phyloP scores from a whole-genome alignment of 148 eudicot species.

The Vaccinium myrtillus region DNA sequence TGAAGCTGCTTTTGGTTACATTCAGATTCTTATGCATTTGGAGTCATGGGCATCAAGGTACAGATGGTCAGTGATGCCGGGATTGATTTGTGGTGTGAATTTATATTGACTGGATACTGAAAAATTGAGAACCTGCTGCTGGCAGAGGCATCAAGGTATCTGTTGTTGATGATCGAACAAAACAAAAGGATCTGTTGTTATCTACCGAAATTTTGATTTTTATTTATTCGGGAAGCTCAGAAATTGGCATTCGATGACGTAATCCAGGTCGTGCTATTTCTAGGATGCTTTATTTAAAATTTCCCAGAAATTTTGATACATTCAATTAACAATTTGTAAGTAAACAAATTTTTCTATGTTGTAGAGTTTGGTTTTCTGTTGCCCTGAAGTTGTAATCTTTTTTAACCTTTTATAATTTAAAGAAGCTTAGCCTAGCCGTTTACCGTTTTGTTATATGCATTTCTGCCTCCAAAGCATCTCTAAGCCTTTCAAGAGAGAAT shows the following conservation, averaged over 20 bases:
- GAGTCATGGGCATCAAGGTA: constrained; percentile 2
- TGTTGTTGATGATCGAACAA: neutral
- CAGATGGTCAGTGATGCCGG: neutral
- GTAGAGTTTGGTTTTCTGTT: neutral
- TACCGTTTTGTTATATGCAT: neutral
- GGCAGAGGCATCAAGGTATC: constrained; percentile 6
- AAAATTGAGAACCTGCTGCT: neutral
- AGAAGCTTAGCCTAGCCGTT: neutral
- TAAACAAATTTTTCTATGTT: neutral
- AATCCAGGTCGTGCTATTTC: neutral
- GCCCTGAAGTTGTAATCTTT: neutral
- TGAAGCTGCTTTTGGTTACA: neutral
- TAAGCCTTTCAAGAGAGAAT: neutral
- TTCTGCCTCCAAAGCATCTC: neutral
- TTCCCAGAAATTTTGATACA: constrained; percentile 4
- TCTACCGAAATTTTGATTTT: neutral
- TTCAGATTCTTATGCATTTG: constrained; percentile 1
- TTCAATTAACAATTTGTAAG: constrained; percentile 13
- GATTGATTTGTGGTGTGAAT: neutral
- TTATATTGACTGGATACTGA: neutral
- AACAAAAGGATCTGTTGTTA: neutral
- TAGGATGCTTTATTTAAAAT: neutral
- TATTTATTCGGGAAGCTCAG: neutral
- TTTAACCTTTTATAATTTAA: neutral
- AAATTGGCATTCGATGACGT: constrained; percentile 9